These are phyloP conservation scores for Paratrimastix pyriformis DNA, from an alignment of 78 protist species.

Conservation along the genomic window DNA sequence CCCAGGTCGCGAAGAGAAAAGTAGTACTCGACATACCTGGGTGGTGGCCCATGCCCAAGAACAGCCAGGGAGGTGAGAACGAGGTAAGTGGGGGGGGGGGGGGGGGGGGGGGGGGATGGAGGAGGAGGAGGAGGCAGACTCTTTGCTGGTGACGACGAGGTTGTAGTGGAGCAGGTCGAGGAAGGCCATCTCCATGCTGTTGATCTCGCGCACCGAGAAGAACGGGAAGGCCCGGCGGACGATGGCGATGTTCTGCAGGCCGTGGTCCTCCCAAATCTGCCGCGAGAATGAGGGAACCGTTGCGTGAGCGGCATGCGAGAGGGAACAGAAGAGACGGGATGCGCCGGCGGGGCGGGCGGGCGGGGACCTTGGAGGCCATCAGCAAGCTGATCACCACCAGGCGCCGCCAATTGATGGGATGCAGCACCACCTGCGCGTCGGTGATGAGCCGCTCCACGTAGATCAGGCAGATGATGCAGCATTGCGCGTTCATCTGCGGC, in stretches of 20 bases:
- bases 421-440: not conserved
- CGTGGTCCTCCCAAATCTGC: slow-evolving; percentile 19
- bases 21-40: slow-evolving; percentile 7
- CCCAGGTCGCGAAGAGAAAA: not conserved
- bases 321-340: no score
- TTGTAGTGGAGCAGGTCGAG: slow-evolving; percentile 1
- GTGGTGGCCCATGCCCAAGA: no score
- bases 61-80: no score
- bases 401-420: slow-evolving; percentile 12
- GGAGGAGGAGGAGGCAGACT: no score
- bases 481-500: slow-evolving; percentile 13
- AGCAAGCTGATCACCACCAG: slow-evolving; percentile 1
- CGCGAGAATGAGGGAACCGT: no score
- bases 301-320: no score
- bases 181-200: not conserved
- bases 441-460: slow-evolving; percentile 4
- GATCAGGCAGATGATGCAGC: not conserved
- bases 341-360: no score
- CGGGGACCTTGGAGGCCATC: slow-evolving; percentile 8
- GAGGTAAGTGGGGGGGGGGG: no score
- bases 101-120: no score
- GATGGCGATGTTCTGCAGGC: not conserved
- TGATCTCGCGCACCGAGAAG: not conserved
- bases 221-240: slow-evolving; percentile 6
- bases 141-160: not conserved